phyloP scores from a whole-genome alignment of 2,329 filamentous ascomycete genomes.

The Boeremia lycopersici region DNA sequence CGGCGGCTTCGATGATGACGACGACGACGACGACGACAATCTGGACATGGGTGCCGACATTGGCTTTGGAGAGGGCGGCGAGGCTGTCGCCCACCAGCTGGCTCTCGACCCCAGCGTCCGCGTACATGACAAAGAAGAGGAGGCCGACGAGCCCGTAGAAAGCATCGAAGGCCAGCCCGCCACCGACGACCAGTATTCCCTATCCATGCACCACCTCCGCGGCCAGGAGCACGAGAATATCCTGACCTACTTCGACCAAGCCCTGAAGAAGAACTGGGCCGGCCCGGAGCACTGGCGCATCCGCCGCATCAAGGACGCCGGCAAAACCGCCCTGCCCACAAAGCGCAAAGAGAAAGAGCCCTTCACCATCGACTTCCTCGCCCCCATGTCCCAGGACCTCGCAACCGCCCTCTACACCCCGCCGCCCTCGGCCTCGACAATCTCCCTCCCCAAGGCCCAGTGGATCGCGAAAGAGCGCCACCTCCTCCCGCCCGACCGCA shows the following conservation, averaged over 20 bases:
- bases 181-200: conserved; percentile 71
- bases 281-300: conserved; percentile 99
- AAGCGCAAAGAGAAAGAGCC: conserved; percentile 93
- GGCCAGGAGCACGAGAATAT: conserved; percentile 88
- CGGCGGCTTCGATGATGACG: conserved; percentile 77
- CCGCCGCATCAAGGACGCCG: conserved; percentile 79
- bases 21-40: conserved; percentile 70
- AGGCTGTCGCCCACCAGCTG: conserved; percentile 92
- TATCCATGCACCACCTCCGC: conserved; percentile 75
- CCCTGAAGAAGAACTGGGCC: conserved; percentile 94
- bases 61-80: conserved; percentile 93
- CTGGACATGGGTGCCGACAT: conserved; percentile 69
- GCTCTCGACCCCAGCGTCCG: conserved; percentile 85
- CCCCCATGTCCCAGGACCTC: conserved; percentile 72
- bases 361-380: conserved; percentile 89
- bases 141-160: conserved; percentile 58
- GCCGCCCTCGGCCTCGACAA: conserved; percentile 78
- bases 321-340: conserved; percentile 64
- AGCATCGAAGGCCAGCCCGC: conserved; percentile 56
- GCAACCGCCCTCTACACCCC: conserved; percentile 82
- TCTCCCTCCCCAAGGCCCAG: conserved; percentile 88
- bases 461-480: conserved; percentile 95
- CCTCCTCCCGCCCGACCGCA: conserved; percentile 93
- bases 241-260: conserved; percentile 96
- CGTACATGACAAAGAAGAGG: conserved; percentile 69